Conservation (phyloP, 164 flowering plant genomes). For the Cinnamomum chago region DNA sequence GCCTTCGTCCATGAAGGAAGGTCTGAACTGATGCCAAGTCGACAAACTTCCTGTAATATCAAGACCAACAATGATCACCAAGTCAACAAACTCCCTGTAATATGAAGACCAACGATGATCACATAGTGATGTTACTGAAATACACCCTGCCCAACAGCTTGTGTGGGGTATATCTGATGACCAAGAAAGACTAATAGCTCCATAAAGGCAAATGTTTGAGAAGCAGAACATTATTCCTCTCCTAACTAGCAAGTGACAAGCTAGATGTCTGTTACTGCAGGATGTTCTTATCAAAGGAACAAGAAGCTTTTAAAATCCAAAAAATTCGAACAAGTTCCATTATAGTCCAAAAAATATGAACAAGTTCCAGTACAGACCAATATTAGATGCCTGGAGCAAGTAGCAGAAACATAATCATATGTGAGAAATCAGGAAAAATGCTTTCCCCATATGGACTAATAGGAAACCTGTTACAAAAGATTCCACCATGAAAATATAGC, state of each 20-base stretch:
- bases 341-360: not conserved
- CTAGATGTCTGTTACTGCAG: not conserved
- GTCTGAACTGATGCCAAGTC: slow-evolving; percentile 12
- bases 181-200: not conserved
- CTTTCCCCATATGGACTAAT: not conserved
- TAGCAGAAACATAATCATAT: not conserved
- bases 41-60: slow-evolving; percentile 6
- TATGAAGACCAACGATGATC: not conserved
- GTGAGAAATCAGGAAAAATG: not conserved
- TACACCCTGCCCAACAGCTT: no score
- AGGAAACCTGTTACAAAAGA: not conserved
- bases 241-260: not conserved
- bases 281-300: not conserved
- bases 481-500: no score
- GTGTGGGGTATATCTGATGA: not conserved
- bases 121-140: not conserved
- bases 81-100: slow-evolving; percentile 11
- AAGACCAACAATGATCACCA: not conserved
- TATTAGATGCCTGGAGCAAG: not conserved
- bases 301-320: not conserved
- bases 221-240: not conserved
- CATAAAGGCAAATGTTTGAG: not conserved
- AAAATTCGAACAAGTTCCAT: not conserved
- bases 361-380: not conserved
- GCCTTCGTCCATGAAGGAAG: slow-evolving; percentile 12